phyloP scores from a whole-genome alignment of 1,139 yeast species.

The Yarrowia galli region DNA sequence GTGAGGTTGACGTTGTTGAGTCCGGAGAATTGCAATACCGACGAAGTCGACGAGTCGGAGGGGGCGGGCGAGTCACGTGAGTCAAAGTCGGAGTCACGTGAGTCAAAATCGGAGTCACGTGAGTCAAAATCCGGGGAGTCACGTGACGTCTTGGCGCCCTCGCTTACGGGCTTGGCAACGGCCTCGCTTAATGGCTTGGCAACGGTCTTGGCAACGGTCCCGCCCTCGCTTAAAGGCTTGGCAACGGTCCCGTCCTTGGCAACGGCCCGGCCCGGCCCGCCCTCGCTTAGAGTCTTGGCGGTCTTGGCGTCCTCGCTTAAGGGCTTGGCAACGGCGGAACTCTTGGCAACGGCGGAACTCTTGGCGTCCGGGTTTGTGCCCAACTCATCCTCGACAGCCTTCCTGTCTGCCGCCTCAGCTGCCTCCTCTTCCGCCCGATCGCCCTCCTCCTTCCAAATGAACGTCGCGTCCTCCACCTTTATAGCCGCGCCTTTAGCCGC shows the following conservation, averaged over 20 bases:
- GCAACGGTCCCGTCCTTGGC: background rate
- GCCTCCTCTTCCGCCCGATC: background rate
- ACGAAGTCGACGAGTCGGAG: background rate
- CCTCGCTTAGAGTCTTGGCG: background rate
- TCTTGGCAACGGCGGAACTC: too few relatives aligned
- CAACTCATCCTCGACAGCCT: too few relatives aligned
- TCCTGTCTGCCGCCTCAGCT: too few relatives aligned
- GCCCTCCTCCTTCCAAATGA: conserved; percentile 69
- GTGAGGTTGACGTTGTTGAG: conserved; percentile 56
- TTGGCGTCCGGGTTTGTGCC: too few relatives aligned
- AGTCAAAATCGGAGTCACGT: too few relatives aligned
- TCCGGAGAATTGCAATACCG: conserved; percentile 52
- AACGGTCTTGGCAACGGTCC: background rate
- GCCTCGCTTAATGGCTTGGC: background rate
- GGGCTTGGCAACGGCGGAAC: too few relatives aligned
- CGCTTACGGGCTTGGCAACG: background rate
- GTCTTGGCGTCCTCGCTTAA: too few relatives aligned
- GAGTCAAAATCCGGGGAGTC: background rate
- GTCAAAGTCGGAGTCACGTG: background rate
- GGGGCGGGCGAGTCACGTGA: background rate
- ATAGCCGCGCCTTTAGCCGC: conserved; percentile 55
- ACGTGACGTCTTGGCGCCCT: background rate
- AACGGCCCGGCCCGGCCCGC: background rate
- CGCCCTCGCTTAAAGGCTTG: background rate
- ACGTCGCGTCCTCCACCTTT: conserved; percentile 60